phyloP scores from a whole-genome alignment of 495 filamentous ascomycete genomes.

The Penicillium simplicissimum region DNA sequence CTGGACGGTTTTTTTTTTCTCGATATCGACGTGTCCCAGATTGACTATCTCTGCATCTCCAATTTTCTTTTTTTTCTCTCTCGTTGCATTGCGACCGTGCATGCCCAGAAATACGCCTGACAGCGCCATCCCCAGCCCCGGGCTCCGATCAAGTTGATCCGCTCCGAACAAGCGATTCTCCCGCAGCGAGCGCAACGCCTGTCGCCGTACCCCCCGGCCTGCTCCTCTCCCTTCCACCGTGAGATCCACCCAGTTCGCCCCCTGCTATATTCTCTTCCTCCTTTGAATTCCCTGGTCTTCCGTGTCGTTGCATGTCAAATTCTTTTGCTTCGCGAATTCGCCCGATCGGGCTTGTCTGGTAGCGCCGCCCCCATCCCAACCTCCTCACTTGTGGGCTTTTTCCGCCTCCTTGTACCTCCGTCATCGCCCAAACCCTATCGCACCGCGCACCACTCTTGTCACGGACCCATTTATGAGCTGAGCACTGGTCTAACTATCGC shows the following conservation, averaged over 20 bases:
- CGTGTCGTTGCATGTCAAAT: slow-evolving; percentile 11
- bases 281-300: slow-evolving; percentile 15
- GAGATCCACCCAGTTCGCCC: slow-evolving; percentile 30
- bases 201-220: slow-evolving; percentile 36
- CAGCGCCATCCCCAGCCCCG: slow-evolving; percentile 43
- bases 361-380: slow-evolving; percentile 27
- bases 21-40: not conserved
- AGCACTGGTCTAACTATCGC: slow-evolving; percentile 12
- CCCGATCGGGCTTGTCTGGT: slow-evolving; percentile 30
- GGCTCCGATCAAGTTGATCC: slow-evolving; percentile 40
- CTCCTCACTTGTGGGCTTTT: slow-evolving; percentile 35
- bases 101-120: slow-evolving; percentile 48
- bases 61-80: not conserved
- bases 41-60: not conserved
- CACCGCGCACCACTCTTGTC: slow-evolving; percentile 29
- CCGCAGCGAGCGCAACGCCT: slow-evolving; percentile 31
- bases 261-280: slow-evolving; percentile 17
- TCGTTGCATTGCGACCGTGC: slow-evolving; percentile 20
- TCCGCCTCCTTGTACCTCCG: slow-evolving; percentile 36
- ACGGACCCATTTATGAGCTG: slow-evolving; percentile 8
- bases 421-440: slow-evolving; percentile 37
- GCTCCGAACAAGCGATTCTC: slow-evolving; percentile 50
- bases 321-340: slow-evolving; percentile 16
- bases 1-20: not conserved
- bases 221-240: slow-evolving; percentile 33